A percentile compares a stretch with the other conserved stretches of the same genome.
These are phyloP conservation scores for Ceratocystis alfenasii DNA, from an alignment of 2,329 filamentous ascomycete genomes.

Conservation along the genomic window DNA sequence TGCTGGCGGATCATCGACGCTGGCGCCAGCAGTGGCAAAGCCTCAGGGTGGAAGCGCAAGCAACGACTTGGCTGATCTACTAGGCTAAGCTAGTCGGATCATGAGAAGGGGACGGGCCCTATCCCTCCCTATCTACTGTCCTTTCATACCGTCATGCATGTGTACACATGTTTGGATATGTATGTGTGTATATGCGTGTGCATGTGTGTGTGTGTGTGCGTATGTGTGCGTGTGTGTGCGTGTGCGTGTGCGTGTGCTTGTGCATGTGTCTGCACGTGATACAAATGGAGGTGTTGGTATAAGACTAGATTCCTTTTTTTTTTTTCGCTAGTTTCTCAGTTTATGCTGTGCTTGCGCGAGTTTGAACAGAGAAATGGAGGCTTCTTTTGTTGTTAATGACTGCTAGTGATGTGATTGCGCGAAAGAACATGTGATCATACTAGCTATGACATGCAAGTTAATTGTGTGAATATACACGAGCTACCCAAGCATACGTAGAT, in stretches of 20 bases:
- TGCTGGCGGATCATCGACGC: slow-evolving; percentile 20
- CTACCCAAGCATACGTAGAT: no score
- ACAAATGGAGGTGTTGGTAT: no score
- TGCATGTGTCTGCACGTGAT: no score
- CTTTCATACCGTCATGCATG: not conserved
- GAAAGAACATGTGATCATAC: no score
- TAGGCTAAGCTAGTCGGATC: slow-evolving; percentile 30
- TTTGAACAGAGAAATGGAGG: no score
- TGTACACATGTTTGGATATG: not conserved
- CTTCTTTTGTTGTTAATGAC: no score
- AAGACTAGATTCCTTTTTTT: not conserved
- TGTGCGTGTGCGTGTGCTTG: no score
- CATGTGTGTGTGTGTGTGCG: not conserved
- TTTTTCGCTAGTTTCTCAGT: not conserved
- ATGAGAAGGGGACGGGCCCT: not conserved
- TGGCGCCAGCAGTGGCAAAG: slow-evolving; percentile 24
- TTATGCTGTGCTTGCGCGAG: not conserved
- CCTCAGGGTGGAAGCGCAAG: slow-evolving; percentile 24
- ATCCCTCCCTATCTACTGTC: not conserved
- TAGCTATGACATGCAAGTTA: not conserved
- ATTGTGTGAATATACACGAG: not conserved
- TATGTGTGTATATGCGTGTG: not conserved
- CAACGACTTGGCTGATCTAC: slow-evolving; percentile 38
- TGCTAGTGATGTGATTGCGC: no score
- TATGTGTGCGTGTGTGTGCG: not conserved